phyloP scores from a whole-genome alignment of 1,284 basidiomycete species.

The Microbotryum intermedium region DNA sequence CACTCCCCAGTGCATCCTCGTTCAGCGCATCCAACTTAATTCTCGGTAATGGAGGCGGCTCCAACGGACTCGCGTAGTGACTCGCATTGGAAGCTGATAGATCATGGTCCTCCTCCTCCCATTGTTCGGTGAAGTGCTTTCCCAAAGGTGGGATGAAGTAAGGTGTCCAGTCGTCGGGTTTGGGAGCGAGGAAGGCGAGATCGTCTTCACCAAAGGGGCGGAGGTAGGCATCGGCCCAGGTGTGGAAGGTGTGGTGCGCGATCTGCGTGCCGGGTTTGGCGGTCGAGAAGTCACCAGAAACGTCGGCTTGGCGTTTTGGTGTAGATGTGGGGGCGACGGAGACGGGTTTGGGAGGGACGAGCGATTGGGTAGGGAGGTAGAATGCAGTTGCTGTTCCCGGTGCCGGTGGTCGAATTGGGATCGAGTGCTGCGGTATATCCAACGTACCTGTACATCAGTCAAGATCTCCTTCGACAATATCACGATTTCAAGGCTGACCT shows the following conservation, averaged over 20 bases:
- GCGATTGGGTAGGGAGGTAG: constrained; percentile 47
- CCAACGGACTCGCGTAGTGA: constrained; percentile 37
- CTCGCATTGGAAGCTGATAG: constrained; percentile 23
- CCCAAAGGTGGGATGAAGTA: constrained; percentile 80
- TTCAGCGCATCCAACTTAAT: constrained; percentile 57
- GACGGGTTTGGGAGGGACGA: constrained; percentile 39
- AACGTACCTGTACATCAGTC: background rate
- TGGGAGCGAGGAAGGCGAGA: constrained; percentile 75
- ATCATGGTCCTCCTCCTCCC: constrained; percentile 80
- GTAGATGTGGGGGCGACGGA: constrained; percentile 57
- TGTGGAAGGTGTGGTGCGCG: constrained; percentile 59
- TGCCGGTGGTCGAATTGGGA: constrained; percentile 34
- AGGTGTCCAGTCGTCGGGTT: constrained; percentile 73
- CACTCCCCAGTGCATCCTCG: constrained; percentile 54
- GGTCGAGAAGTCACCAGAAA: constrained; percentile 77
- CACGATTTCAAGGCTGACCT: constrained; percentile 1
- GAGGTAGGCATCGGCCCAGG: constrained; percentile 74
- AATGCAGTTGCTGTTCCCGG: constrained; percentile 32
- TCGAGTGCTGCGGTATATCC: constrained; percentile 34
- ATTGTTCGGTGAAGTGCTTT: constrained; percentile 75
- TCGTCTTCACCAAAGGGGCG: constrained; percentile 81
- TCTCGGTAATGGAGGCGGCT: constrained; percentile 42
- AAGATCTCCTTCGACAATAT: background rate
- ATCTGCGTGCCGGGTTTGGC: constrained; percentile 58
- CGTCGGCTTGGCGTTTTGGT: constrained; percentile 69